Evolutionary conservation across 129 eudicot genomes (phyloP), one percentile per base, ranked within the genome.

Genomic region (Deinandra increscens): DNA sequence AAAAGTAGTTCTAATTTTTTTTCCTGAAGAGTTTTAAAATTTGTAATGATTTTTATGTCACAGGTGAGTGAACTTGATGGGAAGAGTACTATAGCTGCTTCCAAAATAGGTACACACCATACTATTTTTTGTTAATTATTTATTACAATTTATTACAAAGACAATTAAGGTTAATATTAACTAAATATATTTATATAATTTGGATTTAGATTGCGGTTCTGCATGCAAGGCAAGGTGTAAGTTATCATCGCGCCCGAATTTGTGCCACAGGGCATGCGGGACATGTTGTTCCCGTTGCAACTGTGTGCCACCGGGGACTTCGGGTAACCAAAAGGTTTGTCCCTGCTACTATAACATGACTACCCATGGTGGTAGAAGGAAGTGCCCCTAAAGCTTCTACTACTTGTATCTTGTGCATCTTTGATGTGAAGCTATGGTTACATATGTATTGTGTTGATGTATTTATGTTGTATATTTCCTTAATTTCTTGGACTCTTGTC

Each of bases 301-400:
- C 69, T 87, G 95, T 6, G 95, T 85, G 67, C 95, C 95, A 44
- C 91, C 90, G 1, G 91, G 95, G 38, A 87, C 95, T 68, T 80
- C 87, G 7, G 95, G 95, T 53, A 80, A 85, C 70, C 84, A 82
- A 17, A 73, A 87, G 43, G 64, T 72, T 45, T 87, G 95, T 65
- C 86, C 86, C n/a, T 87, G 95, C 66, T 87, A 87, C 76, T 66
- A 73, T 70, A 66, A 49, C 60, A 71, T 82, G 91, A 82, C 86
- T 26, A 87, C 95, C 13, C 91, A 85, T 51, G 84, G 78, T 71
- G 82, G 82, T 55, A 78, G 43, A 60, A 46, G 82, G 26, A 78
- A 78, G 82, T 78, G 82, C 37, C 82, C 82, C 36, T 78, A 50
- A 75, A 58, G 69, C 55, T 64, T 74, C 31, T 23, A 39, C 42